These are phyloP conservation scores for Coemansia sp. DNA, from an alignment of 192 early-diverging fungal genomes.

Conservation along the genomic window DNA sequence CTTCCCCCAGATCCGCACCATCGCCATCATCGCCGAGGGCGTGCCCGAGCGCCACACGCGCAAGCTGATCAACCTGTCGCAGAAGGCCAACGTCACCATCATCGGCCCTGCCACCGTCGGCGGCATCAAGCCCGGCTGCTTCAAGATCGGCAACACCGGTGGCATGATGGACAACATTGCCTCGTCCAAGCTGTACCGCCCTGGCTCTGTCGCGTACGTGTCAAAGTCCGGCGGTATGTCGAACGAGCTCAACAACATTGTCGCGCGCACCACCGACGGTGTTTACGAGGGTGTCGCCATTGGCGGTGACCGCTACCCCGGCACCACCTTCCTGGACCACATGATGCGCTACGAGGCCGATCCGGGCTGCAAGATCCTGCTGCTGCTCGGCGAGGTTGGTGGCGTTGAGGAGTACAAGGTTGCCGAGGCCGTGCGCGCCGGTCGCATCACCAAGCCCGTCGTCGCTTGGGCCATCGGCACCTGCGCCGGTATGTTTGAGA, in stretches of 20 bases:
- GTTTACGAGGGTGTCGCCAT: slow-evolving; percentile 99
- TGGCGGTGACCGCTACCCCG: slow-evolving; percentile 98
- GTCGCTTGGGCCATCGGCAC: slow-evolving; percentile 99
- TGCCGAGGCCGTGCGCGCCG: slow-evolving; percentile 83
- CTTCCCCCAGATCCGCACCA: slow-evolving; percentile 82
- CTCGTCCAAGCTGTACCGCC: slow-evolving; percentile 92
- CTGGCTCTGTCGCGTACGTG: slow-evolving; percentile 96
- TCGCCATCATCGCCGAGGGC: slow-evolving; percentile 98
- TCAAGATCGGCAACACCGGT: slow-evolving; percentile 99
- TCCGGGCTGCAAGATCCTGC: slow-evolving; percentile 89
- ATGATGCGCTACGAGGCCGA: slow-evolving; percentile 92
- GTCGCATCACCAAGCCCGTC: slow-evolving; percentile 95
- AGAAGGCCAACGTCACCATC: slow-evolving; percentile 73
- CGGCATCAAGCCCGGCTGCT: slow-evolving; percentile 98
- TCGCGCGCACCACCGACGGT: slow-evolving; percentile 93
- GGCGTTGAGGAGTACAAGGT: slow-evolving; percentile 97
- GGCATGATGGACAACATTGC: slow-evolving; percentile 99
- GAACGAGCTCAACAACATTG: slow-evolving; percentile 99
- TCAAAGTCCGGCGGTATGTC: slow-evolving; percentile 99
- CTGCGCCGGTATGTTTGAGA: slow-evolving; percentile 98
- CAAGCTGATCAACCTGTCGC: slow-evolving; percentile 82
- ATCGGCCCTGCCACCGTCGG: slow-evolving; percentile 99
- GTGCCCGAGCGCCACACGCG: slow-evolving; percentile 96
- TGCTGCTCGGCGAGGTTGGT: slow-evolving; percentile 96
- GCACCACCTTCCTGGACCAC: slow-evolving; percentile 98